A percentile compares a stretch with the other conserved stretches of the same genome.
Evolutionary conservation across 2,329 filamentous ascomycete species (phyloP).

Genomic region (Sarocladium brachiariae): DNA sequence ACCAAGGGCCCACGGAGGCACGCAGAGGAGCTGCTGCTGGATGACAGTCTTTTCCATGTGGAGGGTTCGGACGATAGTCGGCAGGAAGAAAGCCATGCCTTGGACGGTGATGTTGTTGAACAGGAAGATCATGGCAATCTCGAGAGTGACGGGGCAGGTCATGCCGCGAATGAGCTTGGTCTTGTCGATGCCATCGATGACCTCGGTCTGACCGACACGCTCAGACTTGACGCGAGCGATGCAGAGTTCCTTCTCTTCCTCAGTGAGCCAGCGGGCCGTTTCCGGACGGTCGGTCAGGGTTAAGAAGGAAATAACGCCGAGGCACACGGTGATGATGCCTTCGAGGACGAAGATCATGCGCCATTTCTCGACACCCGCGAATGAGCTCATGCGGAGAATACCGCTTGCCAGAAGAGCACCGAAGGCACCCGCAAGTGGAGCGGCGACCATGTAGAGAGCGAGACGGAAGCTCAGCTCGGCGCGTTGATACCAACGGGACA

Average conservation of each 20-base stretch:
- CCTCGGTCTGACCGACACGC: conserved; percentile 52
- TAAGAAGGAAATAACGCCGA: conserved; percentile 53
- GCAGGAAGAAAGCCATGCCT: conserved; percentile 61
- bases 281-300: conserved; percentile 65
- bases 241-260: conserved; percentile 60
- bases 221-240: conserved; percentile 63
- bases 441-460: conserved; percentile 63
- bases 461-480: conserved; percentile 62
- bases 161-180: conserved; percentile 55
- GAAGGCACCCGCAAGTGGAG: conserved; percentile 63
- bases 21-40: conserved; percentile 59
- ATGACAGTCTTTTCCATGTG: conserved; percentile 52
- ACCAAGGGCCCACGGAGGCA: conserved; percentile 61
- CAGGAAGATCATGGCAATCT: conserved; percentile 50
- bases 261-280: conserved; percentile 58
- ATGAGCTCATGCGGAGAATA: conserved; percentile 54
- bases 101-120: conserved; percentile 64
- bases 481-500: conserved; percentile 65
- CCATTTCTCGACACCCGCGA: conserved; percentile 54
- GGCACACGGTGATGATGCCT: conserved; percentile 48
- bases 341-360: conserved; percentile 67
- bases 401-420: conserved; percentile 59
- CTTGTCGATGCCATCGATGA: conserved; percentile 56
- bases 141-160: conserved; percentile 46
- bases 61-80: conserved; percentile 62